Evolutionary conservation across 140 eudicot genomes (phyloP).

Genomic region (Ambrosia hybrid): DNA sequence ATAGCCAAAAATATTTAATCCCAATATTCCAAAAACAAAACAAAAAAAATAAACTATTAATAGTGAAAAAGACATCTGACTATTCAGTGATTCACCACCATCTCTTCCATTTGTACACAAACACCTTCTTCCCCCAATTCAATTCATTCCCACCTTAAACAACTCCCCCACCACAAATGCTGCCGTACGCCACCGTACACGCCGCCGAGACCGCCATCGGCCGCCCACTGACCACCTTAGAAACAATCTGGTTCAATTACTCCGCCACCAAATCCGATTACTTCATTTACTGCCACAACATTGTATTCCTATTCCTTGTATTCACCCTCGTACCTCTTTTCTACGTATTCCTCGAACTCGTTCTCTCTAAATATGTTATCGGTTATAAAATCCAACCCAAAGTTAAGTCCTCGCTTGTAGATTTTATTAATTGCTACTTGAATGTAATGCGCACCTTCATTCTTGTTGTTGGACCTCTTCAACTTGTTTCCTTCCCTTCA

Average conservation of each 20-base stretch:
- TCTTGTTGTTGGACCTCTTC: constrained; percentile 82
- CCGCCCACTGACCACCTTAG: constrained; percentile 69
- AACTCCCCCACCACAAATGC: constrained; percentile 31
- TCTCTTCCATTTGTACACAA: neutral
- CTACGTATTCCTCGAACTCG: constrained; percentile 47
- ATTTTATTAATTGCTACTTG: constrained; percentile 54
- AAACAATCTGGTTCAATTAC: constrained; percentile 82
- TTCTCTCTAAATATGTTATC: constrained; percentile 26
- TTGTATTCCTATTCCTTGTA: constrained; percentile 65
- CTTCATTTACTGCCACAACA: constrained; percentile 86
- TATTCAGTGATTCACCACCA: constrained; percentile 11
- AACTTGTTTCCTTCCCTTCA: constrained; percentile 76
- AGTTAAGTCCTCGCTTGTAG: constrained; percentile 49
- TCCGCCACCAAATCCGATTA: constrained; percentile 82
- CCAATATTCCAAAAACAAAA: no score
- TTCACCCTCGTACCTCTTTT: constrained; percentile 66
- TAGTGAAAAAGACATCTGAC: constrained; percentile 6
- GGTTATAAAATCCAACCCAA: constrained; percentile 81
- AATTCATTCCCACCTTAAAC: no score
- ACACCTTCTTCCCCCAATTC: constrained; percentile 15
- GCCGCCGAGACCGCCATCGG: constrained; percentile 74
- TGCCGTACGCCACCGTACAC: constrained; percentile 55
- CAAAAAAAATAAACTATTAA: neutral
- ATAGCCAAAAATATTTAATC: no score
- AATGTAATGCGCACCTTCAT: constrained; percentile 76